Evolutionary conservation across 768 basidiomycete species (phyloP), one percentile per base, ranked within the genome.

Genomic region (Russula abietina): DNA sequence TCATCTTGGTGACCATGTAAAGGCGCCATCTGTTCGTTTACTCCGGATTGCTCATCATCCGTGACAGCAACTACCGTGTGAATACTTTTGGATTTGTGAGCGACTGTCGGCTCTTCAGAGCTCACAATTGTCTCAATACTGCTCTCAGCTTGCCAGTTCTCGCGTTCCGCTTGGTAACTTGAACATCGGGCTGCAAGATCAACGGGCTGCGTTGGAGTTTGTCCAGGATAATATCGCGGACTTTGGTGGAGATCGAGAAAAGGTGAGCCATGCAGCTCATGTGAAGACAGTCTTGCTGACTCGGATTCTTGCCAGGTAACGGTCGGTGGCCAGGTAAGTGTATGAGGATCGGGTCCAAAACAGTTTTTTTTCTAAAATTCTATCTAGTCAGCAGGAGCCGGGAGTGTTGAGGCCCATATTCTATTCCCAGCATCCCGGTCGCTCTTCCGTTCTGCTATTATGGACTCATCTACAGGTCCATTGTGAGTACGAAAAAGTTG

Each of bases 171-270:
- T 79, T 0, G 65, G 79, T 65, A 79, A 83, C 63, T 73, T 83
- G 19, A 65, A 67, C 24, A 43, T n/a, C 8, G 66, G 63, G 26
- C 52, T 67, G 4, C 66, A 41, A 85, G 87, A 89, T 69, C 84
- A 88, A 71, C 75, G 78, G 1, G 72, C 76, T 49, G 83, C 85
- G 0, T 70, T 89, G 0, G 67, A 73, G 28, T 89, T 86, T 70
- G 73, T 88, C 6, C 79, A 85, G 65, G 74, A 83, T n/a, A 84
- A 88, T 66, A 84, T 88, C 28, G 77, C 75, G 8, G 74, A 77
- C 3, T 88, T 67, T 28, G 56, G 63, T 8, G 63, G 63, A 4
- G 66, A 67, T 86, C 80, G 80, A 26, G 67, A 72, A 17, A 85
- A 84, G 73, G 83, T 77, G 68, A 32, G 68, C 51, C 41, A 64